Evolutionary conservation across 495 filamentous ascomycete genomes (phyloP).

Genomic region (Penicillium argentinense): DNA sequence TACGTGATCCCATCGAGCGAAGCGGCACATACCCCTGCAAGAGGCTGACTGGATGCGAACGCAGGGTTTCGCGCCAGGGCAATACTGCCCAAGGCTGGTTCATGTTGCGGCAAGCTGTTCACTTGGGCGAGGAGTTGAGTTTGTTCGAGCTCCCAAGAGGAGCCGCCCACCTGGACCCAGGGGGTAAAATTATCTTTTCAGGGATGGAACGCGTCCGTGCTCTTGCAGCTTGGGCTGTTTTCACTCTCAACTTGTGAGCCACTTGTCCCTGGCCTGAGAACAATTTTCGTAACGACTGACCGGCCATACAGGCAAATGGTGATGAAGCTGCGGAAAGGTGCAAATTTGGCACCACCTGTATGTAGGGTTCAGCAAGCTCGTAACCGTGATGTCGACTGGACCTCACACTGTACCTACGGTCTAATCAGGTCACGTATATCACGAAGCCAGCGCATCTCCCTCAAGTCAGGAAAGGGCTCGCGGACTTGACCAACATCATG

Average conservation of each 20-base stretch:
- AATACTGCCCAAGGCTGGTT: conserved; percentile 31
- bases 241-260: conserved; percentile 32
- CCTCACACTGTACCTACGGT: conserved; percentile 37
- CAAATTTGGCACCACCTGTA: conserved; percentile 22
- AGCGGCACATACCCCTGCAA: too few species aligned
- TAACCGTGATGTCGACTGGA: conserved; percentile 27
- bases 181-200: conserved; percentile 14
- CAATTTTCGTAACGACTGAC: conserved; percentile 5
- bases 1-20: too few species aligned
- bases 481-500: conserved; percentile 24
- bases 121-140: conserved; percentile 32
- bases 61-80: conserved; percentile 31
- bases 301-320: conserved; percentile 29
- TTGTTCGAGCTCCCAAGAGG: conserved; percentile 22
- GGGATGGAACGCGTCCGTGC: conserved; percentile 23
- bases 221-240: conserved; percentile 35
- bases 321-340: conserved; percentile 22
- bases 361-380: conserved; percentile 15
- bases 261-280: not conserved
- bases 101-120: conserved; percentile 35
- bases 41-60: not conserved
- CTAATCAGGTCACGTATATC: conserved; percentile 25
- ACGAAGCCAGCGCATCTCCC: conserved; percentile 33
- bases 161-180: not conserved
- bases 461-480: conserved; percentile 22